A percentile compares a stretch with the other conserved stretches of the same genome.
Conservation (phyloP, 2,329 filamentous ascomycete genomes). For the Claviceps lovelessii region DNA sequence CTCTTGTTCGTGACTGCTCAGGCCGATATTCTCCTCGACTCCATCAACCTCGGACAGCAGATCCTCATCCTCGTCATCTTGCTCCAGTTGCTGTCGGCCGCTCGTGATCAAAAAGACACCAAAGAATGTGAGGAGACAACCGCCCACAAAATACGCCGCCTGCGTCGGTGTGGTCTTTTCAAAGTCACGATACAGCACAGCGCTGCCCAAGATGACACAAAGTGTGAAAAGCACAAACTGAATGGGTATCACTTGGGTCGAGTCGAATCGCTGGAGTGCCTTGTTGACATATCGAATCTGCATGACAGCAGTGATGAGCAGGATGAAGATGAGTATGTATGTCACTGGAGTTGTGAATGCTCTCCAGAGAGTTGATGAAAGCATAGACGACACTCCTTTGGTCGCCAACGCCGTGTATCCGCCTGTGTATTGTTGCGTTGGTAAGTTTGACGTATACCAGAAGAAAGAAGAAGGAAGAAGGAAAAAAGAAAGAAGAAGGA, state of each 20-base stretch:
- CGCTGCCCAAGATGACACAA: constrained; percentile 87
- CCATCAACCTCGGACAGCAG: constrained; percentile 39
- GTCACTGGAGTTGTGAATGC: constrained; percentile 86
- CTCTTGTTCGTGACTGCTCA: constrained; percentile 33
- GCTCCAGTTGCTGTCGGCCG: constrained; percentile 50
- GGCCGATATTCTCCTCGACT: constrained; percentile 49
- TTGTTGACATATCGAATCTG: constrained; percentile 95
- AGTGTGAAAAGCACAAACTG: constrained; percentile 96
- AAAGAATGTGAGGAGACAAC: constrained; percentile 83
- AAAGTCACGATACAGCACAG: constrained; percentile 87
- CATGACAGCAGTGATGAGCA: constrained; percentile 78
- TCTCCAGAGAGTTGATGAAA: constrained; percentile 79
- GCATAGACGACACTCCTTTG: constrained; percentile 88
- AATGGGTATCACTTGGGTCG: constrained; percentile 92
- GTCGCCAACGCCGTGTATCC: constrained; percentile 95
- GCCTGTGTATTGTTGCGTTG: constrained; percentile 31
- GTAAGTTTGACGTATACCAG: too few relatives aligned
- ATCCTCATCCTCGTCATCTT: constrained; percentile 42
- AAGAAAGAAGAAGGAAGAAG: constrained; percentile 10
- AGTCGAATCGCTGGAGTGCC: constrained; percentile 79
- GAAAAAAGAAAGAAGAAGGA: too few relatives aligned
- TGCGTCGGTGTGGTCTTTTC: constrained; percentile 62
- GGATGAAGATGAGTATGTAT: constrained; percentile 66
- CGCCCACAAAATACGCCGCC: constrained; percentile 73
- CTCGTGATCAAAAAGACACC: constrained; percentile 97